A percentile compares a stretch with the other conserved stretches of the same genome.
Conservation (phyloP, 2,329 filamentous ascomycete genomes). For the Penicillium glabrum region DNA sequence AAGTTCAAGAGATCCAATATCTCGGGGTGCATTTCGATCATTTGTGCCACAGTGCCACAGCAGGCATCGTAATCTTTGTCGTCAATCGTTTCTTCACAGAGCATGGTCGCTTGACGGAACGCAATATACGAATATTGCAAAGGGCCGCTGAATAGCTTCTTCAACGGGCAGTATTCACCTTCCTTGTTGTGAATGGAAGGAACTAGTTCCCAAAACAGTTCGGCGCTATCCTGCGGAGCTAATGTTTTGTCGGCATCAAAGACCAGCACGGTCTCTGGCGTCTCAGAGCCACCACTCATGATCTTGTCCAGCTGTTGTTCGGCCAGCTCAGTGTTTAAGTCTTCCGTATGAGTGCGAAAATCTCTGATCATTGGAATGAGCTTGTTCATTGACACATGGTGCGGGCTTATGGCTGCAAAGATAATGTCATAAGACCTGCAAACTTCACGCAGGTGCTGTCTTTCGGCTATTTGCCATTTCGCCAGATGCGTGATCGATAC, state of each 20-base stretch:
- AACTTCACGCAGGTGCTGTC: too few relatives aligned
- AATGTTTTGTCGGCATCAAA: slow-evolving; percentile 62
- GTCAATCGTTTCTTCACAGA: slow-evolving; percentile 51
- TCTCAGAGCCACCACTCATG: background rate
- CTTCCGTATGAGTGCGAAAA: too few relatives aligned
- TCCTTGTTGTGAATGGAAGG: slow-evolving; percentile 13
- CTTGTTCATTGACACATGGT: too few relatives aligned
- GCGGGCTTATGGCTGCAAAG: too few relatives aligned
- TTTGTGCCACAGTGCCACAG: slow-evolving; percentile 48
- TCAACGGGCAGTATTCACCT: slow-evolving; percentile 27
- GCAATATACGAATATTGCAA: slow-evolving; percentile 51
- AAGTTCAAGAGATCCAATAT: slow-evolving; percentile 47
- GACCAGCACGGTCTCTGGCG: slow-evolving; percentile 50
- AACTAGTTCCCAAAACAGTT: too few relatives aligned
- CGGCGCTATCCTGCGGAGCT: slow-evolving; percentile 21
- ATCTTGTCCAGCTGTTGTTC: background rate
- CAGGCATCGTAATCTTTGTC: slow-evolving; percentile 43
- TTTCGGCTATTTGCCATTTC: too few relatives aligned
- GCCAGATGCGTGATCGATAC: too few relatives aligned
- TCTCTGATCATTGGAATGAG: too few relatives aligned
- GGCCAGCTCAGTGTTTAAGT: background rate
- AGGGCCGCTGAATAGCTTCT: too few relatives aligned
- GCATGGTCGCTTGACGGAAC: slow-evolving; percentile 55
- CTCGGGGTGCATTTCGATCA: slow-evolving; percentile 49
- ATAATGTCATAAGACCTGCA: too few relatives aligned